These are phyloP conservation scores for Mycocentrospora acerina DNA, from an alignment of 2,329 filamentous ascomycete species.

Conservation along the genomic window DNA sequence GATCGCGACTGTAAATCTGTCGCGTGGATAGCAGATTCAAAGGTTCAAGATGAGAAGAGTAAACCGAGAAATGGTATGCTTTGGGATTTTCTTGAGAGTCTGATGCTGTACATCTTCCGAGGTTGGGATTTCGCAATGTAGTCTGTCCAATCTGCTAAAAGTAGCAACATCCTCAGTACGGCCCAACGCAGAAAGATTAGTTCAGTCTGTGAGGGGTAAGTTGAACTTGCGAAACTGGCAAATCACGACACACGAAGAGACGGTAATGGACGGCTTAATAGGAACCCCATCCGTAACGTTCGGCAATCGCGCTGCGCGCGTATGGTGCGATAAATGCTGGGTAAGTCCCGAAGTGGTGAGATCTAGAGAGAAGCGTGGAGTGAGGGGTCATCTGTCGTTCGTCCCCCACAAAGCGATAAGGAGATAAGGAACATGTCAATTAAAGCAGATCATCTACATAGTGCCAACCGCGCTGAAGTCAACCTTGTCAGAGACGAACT, in stretches of 20 bases:
- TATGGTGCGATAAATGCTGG: too few relatives aligned
- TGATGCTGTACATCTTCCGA: too few relatives aligned
- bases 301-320: too few relatives aligned
- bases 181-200: slow-evolving; percentile 6
- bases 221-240: background rate
- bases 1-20: slow-evolving; percentile 32
- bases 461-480: slow-evolving; percentile 8
- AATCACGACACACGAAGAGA: too few relatives aligned
- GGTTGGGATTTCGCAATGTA: background rate
- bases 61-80: background rate
- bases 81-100: too few relatives aligned
- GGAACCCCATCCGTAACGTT: too few relatives aligned
- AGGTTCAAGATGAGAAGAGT: too few relatives aligned
- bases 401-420: slow-evolving; percentile 3
- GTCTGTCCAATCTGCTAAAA: too few relatives aligned
- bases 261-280: too few relatives aligned
- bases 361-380: background rate
- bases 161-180: too few relatives aligned
- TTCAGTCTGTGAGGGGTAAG: slow-evolving; percentile 11
- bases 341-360: background rate
- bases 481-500: slow-evolving; percentile 3
- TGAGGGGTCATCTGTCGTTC: background rate
- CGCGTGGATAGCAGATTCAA: slow-evolving; percentile 15
- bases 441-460: slow-evolving; percentile 3
- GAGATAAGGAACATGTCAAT: slow-evolving; percentile 10